Evolutionary conservation across 768 basidiomycete genomes (phyloP).

Genomic region (Pleurotus tuoliensis): DNA sequence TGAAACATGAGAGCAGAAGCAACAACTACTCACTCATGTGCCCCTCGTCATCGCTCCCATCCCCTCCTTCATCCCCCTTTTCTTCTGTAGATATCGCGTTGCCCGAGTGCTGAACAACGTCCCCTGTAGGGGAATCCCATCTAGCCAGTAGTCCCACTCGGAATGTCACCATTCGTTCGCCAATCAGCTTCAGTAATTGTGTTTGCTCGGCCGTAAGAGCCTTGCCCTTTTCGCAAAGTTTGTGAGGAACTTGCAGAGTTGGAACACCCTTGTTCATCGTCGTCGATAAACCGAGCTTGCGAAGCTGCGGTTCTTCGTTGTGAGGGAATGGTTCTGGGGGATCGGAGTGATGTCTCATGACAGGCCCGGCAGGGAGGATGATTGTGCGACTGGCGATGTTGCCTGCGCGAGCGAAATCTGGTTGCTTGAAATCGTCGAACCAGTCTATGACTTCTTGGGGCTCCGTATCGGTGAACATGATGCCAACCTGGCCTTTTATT

Average conservation of each 20-base stretch:
- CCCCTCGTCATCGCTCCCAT: slow-evolving; percentile 31
- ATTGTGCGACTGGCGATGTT: slow-evolving; percentile 75
- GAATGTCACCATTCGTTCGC: slow-evolving; percentile 86
- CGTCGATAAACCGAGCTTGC: slow-evolving; percentile 86
- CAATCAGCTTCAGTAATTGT: slow-evolving; percentile 88
- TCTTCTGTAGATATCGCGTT: slow-evolving; percentile 33
- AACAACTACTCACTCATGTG: slow-evolving; percentile 49
- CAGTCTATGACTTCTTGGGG: slow-evolving; percentile 91
- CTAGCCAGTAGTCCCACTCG: slow-evolving; percentile 64
- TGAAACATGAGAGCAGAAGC: no score
- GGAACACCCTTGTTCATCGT: slow-evolving; percentile 86
- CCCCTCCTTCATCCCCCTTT: slow-evolving; percentile 26
- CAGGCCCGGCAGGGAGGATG: slow-evolving; percentile 76
- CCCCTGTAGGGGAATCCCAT: slow-evolving; percentile 68
- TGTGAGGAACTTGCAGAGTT: slow-evolving; percentile 73
- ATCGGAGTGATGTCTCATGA: slow-evolving; percentile 76
- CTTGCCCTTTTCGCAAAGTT: slow-evolving; percentile 81
- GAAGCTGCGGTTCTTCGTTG: slow-evolving; percentile 94
- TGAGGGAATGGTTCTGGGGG: slow-evolving; percentile 91
- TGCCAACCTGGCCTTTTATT: slow-evolving; percentile 92
- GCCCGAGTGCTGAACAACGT: slow-evolving; percentile 57
- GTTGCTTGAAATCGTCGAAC: slow-evolving; percentile 87
- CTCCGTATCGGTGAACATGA: slow-evolving; percentile 87
- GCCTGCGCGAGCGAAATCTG: slow-evolving; percentile 89
- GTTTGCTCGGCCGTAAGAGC: slow-evolving; percentile 81